These are phyloP conservation scores for Raphidocelis subcapitata DNA, from an alignment of 139 green algal species.

Conservation along the genomic window DNA sequence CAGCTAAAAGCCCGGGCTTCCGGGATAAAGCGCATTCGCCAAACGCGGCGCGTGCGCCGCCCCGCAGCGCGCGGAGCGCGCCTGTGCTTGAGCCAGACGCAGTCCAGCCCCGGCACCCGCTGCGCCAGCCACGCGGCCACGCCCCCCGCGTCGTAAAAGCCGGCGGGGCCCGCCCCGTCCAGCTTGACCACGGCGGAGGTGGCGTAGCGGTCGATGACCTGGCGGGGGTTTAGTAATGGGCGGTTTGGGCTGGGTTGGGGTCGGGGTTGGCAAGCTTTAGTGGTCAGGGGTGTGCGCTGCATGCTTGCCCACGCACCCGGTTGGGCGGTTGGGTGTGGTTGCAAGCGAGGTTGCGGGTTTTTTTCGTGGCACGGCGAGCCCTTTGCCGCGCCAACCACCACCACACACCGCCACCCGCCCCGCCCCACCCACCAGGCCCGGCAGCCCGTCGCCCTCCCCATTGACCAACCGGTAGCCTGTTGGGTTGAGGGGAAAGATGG, in stretches of 20 bases:
- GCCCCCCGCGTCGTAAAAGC: slow-evolving; percentile 42
- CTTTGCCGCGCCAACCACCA: not conserved
- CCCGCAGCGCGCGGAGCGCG: not conserved
- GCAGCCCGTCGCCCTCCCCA: slow-evolving; percentile 52
- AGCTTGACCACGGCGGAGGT: slow-evolving; percentile 49
- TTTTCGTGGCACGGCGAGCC: too few relatives aligned
- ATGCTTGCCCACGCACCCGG: too few relatives aligned
- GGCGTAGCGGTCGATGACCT: slow-evolving; percentile 36
- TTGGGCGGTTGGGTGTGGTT: too few relatives aligned
- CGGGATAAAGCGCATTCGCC: too few relatives aligned
- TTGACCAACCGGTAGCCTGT: slow-evolving; percentile 46
- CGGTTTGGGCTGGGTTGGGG: too few relatives aligned
- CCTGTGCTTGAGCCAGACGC: slow-evolving; percentile 34
- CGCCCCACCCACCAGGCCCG: slow-evolving; percentile 33
- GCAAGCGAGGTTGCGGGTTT: too few relatives aligned
- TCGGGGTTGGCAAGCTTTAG: too few relatives aligned
- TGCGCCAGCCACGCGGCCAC: slow-evolving; percentile 36
- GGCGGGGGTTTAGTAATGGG: too few relatives aligned
- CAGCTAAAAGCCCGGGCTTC: too few relatives aligned
- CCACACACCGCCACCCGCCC: not conserved
- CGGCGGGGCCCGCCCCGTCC: slow-evolving; percentile 41
- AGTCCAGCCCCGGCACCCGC: not conserved
- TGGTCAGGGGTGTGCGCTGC: too few relatives aligned
- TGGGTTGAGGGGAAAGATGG: too few relatives aligned
- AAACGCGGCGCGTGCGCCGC: too few relatives aligned